These are phyloP conservation scores for Salisapilia sapeloensis DNA, from an alignment of 352 stramenopile genomes.

Conservation along the genomic window DNA sequence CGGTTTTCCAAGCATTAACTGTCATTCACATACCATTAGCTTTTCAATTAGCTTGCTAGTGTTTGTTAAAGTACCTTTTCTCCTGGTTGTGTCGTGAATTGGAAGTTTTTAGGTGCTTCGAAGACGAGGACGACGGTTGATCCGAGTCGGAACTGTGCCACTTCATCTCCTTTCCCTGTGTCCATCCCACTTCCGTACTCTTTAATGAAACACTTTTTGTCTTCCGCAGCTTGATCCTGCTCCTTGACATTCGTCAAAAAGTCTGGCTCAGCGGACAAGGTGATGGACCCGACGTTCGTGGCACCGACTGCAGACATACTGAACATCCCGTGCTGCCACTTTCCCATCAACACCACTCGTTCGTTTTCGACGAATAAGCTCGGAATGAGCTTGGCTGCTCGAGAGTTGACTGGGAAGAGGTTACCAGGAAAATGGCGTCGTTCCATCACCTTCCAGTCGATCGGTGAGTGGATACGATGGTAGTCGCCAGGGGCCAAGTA, in stretches of 20 bases:
- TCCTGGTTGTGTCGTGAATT: slow-evolving; percentile 52
- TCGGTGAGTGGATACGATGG: slow-evolving; percentile 73
- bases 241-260: slow-evolving; percentile 39
- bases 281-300: slow-evolving; percentile 80
- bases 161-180: slow-evolving; percentile 36
- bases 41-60: slow-evolving; percentile 5
- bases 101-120: slow-evolving; percentile 53
- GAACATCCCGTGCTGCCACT: slow-evolving; percentile 71
- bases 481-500: slow-evolving; percentile 79
- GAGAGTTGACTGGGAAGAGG: slow-evolving; percentile 63
- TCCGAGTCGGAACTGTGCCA: slow-evolving; percentile 65
- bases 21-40: slow-evolving; percentile 2
- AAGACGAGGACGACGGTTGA: slow-evolving; percentile 80
- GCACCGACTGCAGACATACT: slow-evolving; percentile 68
- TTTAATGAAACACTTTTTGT: slow-evolving; percentile 34
- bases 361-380: slow-evolving; percentile 78
- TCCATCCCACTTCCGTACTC: slow-evolving; percentile 19
- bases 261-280: slow-evolving; percentile 42
- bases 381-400: slow-evolving; percentile 40
- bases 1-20: slow-evolving; percentile 20
- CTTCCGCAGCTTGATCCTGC: slow-evolving; percentile 18
- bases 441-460: slow-evolving; percentile 56
- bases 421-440: slow-evolving; percentile 71
- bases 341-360: slow-evolving; percentile 46
- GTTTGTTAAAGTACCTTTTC: slow-evolving; percentile 36